Evolutionary conservation across 2,329 filamentous ascomycete genomes (phyloP).

Genomic region (Claviceps sp.): DNA sequence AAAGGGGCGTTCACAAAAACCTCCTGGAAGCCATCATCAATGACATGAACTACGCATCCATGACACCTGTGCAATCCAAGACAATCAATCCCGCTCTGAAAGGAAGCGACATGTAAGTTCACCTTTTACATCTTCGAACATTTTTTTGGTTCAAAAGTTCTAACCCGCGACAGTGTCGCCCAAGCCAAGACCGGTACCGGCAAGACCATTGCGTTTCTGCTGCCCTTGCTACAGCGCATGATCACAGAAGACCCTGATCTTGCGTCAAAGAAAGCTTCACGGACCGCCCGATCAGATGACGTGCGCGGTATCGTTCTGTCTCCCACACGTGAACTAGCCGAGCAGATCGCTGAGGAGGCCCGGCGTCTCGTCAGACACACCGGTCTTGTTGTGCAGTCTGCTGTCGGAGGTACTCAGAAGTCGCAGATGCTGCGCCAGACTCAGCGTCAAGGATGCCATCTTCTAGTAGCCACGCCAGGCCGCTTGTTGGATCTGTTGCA

Average conservation of each 20-base stretch:
- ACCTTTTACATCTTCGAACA: background rate
- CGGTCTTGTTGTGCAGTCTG: slow-evolving; percentile 53
- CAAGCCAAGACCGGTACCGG: slow-evolving; percentile 96
- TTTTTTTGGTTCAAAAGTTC: background rate
- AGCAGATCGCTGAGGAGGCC: slow-evolving; percentile 73
- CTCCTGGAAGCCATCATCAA: slow-evolving; percentile 56
- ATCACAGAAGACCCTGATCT: slow-evolving; percentile 50
- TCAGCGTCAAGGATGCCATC: slow-evolving; percentile 64
- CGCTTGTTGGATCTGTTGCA: slow-evolving; percentile 70
- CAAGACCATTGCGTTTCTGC: slow-evolving; percentile 86
- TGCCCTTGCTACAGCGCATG: slow-evolving; percentile 74
- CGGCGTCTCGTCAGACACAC: slow-evolving; percentile 51
- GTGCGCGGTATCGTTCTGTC: slow-evolving; percentile 62
- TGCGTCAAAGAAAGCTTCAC: slow-evolving; percentile 27
- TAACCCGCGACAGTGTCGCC: slow-evolving; percentile 48
- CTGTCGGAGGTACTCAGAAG: slow-evolving; percentile 90
- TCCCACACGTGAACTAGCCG: slow-evolving; percentile 67
- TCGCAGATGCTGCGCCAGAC: slow-evolving; percentile 51
- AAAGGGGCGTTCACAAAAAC: slow-evolving; percentile 43
- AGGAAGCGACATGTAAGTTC: slow-evolving; percentile 67
- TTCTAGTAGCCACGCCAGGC: slow-evolving; percentile 83
- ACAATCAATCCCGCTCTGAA: slow-evolving; percentile 71
- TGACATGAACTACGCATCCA: slow-evolving; percentile 63
- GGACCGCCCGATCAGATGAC: slow-evolving; percentile 34
- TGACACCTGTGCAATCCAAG: slow-evolving; percentile 84